Evolutionary conservation across 805 yeast species (phyloP), one percentile per base, ranked within the genome.

Genomic region (Zygotorulaspora florentina): DNA sequence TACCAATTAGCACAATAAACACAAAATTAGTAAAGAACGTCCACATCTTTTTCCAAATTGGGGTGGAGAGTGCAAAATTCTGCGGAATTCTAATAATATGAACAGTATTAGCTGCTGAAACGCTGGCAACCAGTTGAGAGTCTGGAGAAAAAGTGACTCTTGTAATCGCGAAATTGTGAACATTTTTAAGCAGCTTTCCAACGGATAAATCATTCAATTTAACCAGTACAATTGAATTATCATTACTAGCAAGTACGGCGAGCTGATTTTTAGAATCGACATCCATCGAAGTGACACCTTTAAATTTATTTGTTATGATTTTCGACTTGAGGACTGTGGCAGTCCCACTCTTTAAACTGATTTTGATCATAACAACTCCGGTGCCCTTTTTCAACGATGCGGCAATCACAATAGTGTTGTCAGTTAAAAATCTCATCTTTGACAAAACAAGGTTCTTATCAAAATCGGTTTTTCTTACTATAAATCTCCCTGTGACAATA

Each of bases 151-250:
- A 81, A 2, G 79, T 69, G 8, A 87, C 79, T 36, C 77, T 74
- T 0, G 96, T 88, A 42, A 88, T 81, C 20, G 95, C 88, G 62
- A 86, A 86, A 8, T 75, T 70, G 62, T 89, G 96, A 44, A 85
- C 80, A 49, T 83, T 77, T 35, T 75, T 74, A 45, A 80, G 68
- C 6, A 72, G 67, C 46, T 75, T 78, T 20, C 79, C 55, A 10
- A 74, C 63, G 35, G 74, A 71, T 48, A 89, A 75, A 50, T 74
- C 78, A 2, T 72, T 67, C 12, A 76, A 61, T 34, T 75, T 73
- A 10, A 81, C 62, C n/a, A 89, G 54, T 1, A 78, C 66, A 10
- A 89, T 68, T 1, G 93, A 78, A 52, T 80, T 76, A 54, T 86
- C 93, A 50, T 74, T 74, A 6, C 70, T 66, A 4, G 80, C 70